Conservation (phyloP, 495 filamentous ascomycete species). For the Neurospora sp. region DNA sequence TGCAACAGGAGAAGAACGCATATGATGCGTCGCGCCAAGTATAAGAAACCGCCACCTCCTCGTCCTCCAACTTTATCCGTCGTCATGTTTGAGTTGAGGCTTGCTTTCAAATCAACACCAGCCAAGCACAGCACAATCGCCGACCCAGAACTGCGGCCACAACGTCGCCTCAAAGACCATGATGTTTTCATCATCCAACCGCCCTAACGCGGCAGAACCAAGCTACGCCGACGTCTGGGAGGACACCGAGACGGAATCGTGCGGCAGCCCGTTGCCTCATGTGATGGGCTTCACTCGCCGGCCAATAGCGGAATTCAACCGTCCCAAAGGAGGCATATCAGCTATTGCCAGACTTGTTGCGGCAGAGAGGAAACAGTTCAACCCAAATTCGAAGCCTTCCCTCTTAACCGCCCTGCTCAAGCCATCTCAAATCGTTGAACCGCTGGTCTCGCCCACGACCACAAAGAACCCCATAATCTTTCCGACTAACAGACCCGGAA, state of each 20-base stretch:
- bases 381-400: neutral
- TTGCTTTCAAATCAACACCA: neutral
- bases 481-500: neutral
- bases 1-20: neutral
- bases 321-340: neutral
- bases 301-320: neutral
- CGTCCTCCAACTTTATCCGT: neutral
- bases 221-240: neutral
- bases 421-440: neutral
- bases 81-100: neutral
- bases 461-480: neutral
- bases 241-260: neutral
- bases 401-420: neutral
- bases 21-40: neutral
- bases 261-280: neutral
- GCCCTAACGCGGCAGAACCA: neutral
- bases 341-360: neutral
- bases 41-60: neutral
- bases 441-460: neutral
- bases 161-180: neutral
- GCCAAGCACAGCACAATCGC: neutral
- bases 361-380: neutral
- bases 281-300: neutral
- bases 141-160: neutral
- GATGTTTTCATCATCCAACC: neutral